Percentiles rank a stretch among this genome's conserved stretches.
Evolutionary conservation across 805 yeast genomes (phyloP).

Genomic region (Metschnikowia matae): DNA sequence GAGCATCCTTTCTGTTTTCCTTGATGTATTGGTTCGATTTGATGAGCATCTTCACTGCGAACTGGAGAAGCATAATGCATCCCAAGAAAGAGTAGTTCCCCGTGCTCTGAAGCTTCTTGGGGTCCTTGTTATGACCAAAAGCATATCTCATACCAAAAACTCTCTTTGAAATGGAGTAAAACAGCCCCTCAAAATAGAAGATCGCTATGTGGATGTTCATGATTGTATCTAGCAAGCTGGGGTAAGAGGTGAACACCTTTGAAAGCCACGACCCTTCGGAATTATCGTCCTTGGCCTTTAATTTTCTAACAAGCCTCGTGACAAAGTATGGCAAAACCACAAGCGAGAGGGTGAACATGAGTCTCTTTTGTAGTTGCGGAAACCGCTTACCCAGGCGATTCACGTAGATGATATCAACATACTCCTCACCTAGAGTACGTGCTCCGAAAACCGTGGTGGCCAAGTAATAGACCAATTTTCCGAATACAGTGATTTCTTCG

Average conservation of each 20-base stretch:
- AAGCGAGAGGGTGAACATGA: conserved; percentile 58
- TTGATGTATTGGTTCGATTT: conserved; percentile 24
- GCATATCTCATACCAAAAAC: conserved; percentile 78
- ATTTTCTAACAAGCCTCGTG: conserved; percentile 25
- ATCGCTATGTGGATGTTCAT: conserved; percentile 71
- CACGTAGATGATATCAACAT: conserved; percentile 75
- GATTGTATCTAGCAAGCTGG: conserved; percentile 47
- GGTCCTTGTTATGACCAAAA: conserved; percentile 56
- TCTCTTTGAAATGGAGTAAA: conserved; percentile 74
- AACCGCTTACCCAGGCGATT: conserved; percentile 47
- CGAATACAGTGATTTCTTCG: conserved; percentile 53
- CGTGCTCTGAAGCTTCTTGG: conserved; percentile 33
- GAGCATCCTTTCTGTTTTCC: background rate
- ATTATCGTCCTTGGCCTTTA: conserved; percentile 19
- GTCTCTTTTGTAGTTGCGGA: conserved; percentile 43
- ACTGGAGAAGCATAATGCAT: conserved; percentile 51
- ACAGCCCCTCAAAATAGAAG: conserved; percentile 80
- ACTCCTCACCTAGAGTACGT: conserved; percentile 90
- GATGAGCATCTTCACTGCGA: conserved; percentile 40
- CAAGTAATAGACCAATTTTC: conserved; percentile 60
- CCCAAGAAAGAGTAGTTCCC: conserved; percentile 80
- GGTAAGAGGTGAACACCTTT: conserved; percentile 34
- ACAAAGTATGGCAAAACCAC: conserved; percentile 59
- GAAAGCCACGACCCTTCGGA: conserved; percentile 18
- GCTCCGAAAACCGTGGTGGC: conserved; percentile 74